phyloP scores from a whole-genome alignment of 768 basidiomycete genomes.

The Lentinula lateritia region DNA sequence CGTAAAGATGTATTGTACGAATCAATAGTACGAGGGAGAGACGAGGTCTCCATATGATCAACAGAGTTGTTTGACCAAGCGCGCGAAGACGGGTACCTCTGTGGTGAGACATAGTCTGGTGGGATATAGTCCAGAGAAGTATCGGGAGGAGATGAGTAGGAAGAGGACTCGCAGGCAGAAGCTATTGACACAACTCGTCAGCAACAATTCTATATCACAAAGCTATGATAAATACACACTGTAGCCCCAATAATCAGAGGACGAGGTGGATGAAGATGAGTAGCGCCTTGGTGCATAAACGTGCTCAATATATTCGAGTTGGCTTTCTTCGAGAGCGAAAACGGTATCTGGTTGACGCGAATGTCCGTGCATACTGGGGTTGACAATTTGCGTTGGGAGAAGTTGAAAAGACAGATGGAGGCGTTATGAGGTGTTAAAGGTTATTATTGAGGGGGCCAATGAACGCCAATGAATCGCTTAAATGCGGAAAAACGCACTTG shows the following conservation, averaged over 20 bases:
- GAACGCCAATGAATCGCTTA: neutral
- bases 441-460: neutral
- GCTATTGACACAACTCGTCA: neutral
- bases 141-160: neutral
- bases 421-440: neutral
- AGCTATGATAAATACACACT: neutral
- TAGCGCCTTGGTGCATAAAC: neutral
- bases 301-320: neutral
- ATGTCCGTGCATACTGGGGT: neutral
- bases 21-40: neutral
- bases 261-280: neutral
- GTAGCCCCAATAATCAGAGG: constrained; percentile 4
- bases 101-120: neutral
- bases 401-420: neutral
- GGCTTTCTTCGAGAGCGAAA: neutral
- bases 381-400: neutral
- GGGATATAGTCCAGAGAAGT: neutral
- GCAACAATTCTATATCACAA: neutral
- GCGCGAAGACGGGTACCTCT: neutral
- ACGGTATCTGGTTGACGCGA: neutral
- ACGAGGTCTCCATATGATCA: neutral
- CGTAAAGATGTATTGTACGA: neutral
- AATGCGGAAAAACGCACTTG: neutral
- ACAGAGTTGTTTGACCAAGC: neutral
- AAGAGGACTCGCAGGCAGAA: neutral